Base-by-base conservation (phyloP, 495 filamentous ascomycete species). In the Daldinia caldariorum region DNA sequence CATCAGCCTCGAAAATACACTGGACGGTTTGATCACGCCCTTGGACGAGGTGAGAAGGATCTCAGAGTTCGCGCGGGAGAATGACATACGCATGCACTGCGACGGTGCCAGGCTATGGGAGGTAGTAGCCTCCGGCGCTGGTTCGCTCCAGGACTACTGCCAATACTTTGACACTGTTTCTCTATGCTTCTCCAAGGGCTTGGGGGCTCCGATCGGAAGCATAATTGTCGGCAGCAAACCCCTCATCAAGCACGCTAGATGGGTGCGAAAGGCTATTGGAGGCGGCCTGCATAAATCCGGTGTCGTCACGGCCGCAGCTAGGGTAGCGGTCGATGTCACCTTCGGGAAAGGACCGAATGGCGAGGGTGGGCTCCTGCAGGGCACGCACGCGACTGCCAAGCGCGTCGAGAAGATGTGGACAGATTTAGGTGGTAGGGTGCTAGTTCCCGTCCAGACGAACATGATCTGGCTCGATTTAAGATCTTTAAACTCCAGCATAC, bases 381-480 rank as follows among this genome's bases (percentile, higher is more conserved):
- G 79, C 34, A 86, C 85, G 5, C 92, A 97, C 79, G 74, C 69
- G 31, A 87, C 82, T 37, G 92, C 93, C 0, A 87, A 84, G 78
- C 79, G 78, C 53, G 82, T 94, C 31, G 89, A 83, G 39, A 78
- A 80, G 29, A 77, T 86, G 66, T 92, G 91, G 91, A 84, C 79
- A 7, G 79, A 75, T 3, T 79, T 87, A 18, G 89, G 89, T 0
- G 88, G 89, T 4, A 81, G 82, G 74, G 67, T 88, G 59, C 50
- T 69, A 41, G 76, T 84, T 34, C 84, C 85, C 49, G 88, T 88
- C 9, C 89, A 97, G 76, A 97, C 93, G 39, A 97, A 96, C 75
- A 96, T 96, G 91, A 88, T 93, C 7, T 97, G 92, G 93, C 74
- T 96, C 63, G 90, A 96, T 78, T 80, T 95, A 12, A 85, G 86